Conservation (phyloP, 2,329 filamentous ascomycete species). For the Talaromyces funiculosus region DNA sequence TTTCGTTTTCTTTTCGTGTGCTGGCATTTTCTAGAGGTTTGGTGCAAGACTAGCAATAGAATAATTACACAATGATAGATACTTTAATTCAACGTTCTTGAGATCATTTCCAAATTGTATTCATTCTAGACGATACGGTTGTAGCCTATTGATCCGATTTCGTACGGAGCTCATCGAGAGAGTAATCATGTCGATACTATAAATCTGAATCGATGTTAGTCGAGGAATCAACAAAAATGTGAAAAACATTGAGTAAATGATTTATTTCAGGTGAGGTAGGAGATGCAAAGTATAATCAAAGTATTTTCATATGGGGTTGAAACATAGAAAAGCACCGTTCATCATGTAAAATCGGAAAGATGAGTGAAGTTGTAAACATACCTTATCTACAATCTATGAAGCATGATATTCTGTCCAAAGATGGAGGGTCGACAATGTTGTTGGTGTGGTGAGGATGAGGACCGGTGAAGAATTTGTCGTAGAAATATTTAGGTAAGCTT, state of each 20-base stretch:
- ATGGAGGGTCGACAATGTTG: neutral
- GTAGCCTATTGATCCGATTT: no score
- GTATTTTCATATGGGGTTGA: slow-evolving; percentile 36
- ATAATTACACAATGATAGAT: no score
- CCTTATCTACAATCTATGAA: neutral
- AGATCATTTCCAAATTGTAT: no score
- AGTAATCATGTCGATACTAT: no score
- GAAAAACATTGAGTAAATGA: neutral
- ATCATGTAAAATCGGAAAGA: slow-evolving; percentile 19
- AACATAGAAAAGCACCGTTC: slow-evolving; percentile 35
- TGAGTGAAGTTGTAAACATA: neutral
- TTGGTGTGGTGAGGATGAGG: neutral
- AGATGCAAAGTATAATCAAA: slow-evolving; percentile 28
- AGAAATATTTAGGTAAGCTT: no score
- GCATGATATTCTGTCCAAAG: no score
- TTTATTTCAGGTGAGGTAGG: slow-evolving; percentile 7
- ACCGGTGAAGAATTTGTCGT: neutral
- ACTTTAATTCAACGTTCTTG: no score
- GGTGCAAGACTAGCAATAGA: no score
- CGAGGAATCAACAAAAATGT: neutral
- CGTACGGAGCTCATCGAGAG: neutral
- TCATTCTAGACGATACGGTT: neutral
- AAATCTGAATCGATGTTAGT: neutral
- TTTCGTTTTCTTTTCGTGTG: neutral
- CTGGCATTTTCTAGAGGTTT: neutral